Percentiles rank a stretch among this genome's conserved stretches.
Conservation (phyloP, 306 rosid species). For the Abrus precatorius region DNA sequence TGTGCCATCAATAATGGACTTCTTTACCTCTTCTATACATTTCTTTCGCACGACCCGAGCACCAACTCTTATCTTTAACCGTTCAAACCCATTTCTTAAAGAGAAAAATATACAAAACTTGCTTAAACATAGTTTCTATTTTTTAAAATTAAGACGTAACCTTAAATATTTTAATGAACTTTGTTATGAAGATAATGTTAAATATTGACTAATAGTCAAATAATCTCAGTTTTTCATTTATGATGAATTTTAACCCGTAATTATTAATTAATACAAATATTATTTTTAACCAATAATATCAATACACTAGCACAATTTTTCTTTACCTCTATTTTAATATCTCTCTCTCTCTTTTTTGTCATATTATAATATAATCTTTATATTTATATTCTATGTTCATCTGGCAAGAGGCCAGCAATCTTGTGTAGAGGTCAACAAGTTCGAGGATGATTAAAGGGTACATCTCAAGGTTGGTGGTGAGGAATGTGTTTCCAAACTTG, state of each 20-base stretch:
- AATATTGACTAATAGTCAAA: background rate
- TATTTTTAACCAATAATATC: no score
- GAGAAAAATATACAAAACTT: no score
- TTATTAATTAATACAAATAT: background rate
- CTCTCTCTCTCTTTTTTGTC: no score
- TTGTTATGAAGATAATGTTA: background rate
- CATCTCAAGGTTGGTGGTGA: background rate
- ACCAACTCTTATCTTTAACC: no score
- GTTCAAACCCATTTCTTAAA: no score
- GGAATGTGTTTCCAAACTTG: background rate
- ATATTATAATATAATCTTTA: no score
- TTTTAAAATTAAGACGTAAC: no score
- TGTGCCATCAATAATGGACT: constrained; percentile 24
- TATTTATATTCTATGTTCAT: background rate
- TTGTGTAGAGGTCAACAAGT: background rate
- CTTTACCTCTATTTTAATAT: no score
- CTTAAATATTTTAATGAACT: no score
- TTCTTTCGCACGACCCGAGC: no score
- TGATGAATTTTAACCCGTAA: background rate
- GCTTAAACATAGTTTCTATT: no score
- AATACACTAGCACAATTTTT: no score
- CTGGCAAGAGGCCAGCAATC: background rate
- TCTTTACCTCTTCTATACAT: background rate
- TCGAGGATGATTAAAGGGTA: background rate
- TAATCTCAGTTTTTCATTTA: background rate